These are phyloP conservation scores for Russula earlei DNA, from an alignment of 768 basidiomycete species.

Conservation along the genomic window DNA sequence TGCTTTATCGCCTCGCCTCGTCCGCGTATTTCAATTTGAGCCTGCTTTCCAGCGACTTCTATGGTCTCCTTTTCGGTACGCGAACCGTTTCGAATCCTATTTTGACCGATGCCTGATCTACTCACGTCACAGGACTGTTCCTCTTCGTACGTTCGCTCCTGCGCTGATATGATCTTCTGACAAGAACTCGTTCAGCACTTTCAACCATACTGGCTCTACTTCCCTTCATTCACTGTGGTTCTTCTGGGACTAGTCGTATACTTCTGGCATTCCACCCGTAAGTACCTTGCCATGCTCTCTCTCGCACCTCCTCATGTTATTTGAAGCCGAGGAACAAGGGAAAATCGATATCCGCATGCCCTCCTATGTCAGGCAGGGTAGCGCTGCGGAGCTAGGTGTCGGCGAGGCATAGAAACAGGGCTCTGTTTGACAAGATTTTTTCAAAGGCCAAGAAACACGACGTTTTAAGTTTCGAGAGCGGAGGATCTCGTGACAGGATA, in stretches of 20 bases:
- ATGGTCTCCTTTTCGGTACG: constrained; percentile 65
- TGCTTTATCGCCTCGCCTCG: constrained; percentile 78
- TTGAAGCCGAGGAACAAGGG: constrained; percentile 65
- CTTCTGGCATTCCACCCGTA: constrained; percentile 81
- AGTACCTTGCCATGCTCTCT: constrained; percentile 26
- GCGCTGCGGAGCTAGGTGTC: background rate
- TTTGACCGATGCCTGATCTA: background rate
- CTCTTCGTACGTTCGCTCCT: constrained; percentile 36
- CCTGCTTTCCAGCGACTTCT: constrained; percentile 82
- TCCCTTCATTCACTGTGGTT: constrained; percentile 65
- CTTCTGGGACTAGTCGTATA: constrained; percentile 68
- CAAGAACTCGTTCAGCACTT: constrained; percentile 45
- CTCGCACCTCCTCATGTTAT: background rate
- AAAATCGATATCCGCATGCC: constrained; percentile 50
- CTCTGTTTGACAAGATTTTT: background rate
- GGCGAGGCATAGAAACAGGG: background rate
- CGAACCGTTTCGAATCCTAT: background rate
- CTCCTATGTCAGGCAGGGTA: constrained; percentile 37
- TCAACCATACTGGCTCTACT: constrained; percentile 83
- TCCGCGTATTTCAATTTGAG: constrained; percentile 81
- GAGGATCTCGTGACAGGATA: background rate
- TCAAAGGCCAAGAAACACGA: background rate
- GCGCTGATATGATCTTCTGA: background rate
- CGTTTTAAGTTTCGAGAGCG: background rate
- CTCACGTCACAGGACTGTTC: constrained; percentile 33